A percentile compares a stretch with the other conserved stretches of the same genome.
Conservation (phyloP, 306 rosid genomes). For the Abrus pulchellus region DNA sequence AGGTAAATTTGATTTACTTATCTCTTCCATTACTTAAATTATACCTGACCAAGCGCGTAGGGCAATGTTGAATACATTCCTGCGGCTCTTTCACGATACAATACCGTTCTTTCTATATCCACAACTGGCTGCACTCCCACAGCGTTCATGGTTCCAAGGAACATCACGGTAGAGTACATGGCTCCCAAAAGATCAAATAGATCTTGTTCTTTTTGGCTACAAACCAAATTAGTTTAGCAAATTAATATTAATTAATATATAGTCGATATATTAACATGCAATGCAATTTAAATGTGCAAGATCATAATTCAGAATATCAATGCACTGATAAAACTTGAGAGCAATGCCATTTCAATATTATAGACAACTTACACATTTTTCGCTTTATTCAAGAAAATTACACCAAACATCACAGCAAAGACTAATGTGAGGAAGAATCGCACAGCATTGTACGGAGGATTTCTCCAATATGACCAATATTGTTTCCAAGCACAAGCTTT, state of each 20-base stretch:
- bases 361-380: conserved; percentile 50
- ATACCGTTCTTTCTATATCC: conserved; percentile 68
- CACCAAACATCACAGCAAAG: conserved; percentile 63
- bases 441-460: conserved; percentile 64
- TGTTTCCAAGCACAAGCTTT: conserved; percentile 62
- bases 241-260: background rate
- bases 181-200: conserved; percentile 73
- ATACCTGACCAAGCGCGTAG: conserved; percentile 51
- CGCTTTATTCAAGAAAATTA: conserved; percentile 70
- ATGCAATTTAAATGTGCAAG: conserved; percentile 29
- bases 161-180: conserved; percentile 60
- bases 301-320: background rate
- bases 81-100: conserved; percentile 75
- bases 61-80: conserved; percentile 61
- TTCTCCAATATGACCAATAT: conserved; percentile 80
- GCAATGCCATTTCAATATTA: background rate
- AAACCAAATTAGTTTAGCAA: background rate
- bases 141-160: conserved; percentile 48
- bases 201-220: conserved; percentile 52
- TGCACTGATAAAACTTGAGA: background rate
- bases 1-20: too few relatives aligned
- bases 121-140: conserved; percentile 69
- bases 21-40: too few relatives aligned
- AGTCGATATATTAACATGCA: background rate
- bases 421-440: conserved; percentile 60